phyloP scores from a whole-genome alignment of 345 rosid genomes.

The Eucalyptus sideroxylon region DNA sequence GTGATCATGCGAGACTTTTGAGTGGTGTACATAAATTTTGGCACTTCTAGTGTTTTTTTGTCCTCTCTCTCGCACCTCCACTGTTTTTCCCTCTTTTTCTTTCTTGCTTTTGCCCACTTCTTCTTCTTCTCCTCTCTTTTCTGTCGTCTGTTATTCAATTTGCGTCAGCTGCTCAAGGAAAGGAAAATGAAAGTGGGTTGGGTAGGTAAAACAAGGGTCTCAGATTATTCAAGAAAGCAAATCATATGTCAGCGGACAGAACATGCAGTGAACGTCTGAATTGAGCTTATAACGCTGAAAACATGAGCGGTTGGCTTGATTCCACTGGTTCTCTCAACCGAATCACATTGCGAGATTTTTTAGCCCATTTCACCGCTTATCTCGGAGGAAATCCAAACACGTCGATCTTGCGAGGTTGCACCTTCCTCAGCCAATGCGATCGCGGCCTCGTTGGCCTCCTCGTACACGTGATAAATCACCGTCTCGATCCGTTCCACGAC shows the following conservation, averaged over 20 bases:
- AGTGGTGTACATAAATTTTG: too few species aligned
- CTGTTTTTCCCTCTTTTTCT: neutral
- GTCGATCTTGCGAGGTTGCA: neutral
- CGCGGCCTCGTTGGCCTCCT: neutral
- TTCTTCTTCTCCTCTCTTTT: neutral
- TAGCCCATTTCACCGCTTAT: neutral
- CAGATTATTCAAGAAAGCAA: neutral
- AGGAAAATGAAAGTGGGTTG: neutral
- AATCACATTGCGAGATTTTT: neutral
- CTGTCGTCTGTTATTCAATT: neutral
- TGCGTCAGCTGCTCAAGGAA: neutral
- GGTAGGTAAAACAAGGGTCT: neutral
- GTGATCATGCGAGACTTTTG: too few species aligned
- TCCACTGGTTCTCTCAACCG: neutral
- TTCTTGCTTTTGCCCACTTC: neutral
- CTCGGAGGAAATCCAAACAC: neutral
- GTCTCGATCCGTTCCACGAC: neutral
- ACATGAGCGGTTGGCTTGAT: neutral
- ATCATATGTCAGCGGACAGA: neutral
- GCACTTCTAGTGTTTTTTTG: accelerated
- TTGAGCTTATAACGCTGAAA: neutral
- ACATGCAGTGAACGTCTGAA: neutral
- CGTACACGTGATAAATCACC: neutral
- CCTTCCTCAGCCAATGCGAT: neutral
- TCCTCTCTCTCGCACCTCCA: neutral